These are phyloP conservation scores for Hyaloscypha bicolor DNA, from an alignment of 495 filamentous ascomycete species.

Conservation along the genomic window DNA sequence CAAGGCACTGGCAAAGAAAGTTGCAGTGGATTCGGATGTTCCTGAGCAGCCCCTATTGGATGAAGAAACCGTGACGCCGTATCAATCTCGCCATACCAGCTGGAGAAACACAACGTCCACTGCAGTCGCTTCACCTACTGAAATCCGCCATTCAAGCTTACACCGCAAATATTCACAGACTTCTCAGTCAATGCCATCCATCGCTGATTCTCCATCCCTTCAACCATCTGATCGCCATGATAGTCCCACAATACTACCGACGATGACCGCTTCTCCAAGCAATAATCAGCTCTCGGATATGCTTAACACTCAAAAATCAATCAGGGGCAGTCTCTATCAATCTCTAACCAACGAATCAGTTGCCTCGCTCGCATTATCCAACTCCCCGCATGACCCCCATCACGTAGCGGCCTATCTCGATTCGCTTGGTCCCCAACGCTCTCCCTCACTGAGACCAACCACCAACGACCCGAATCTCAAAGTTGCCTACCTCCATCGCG, in stretches of 20 bases:
- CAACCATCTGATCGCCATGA: conserved; percentile 46
- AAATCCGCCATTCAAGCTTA: conserved; percentile 10
- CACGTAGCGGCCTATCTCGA: conserved; percentile 42
- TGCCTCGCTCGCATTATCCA: conserved; percentile 45
- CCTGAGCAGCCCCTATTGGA: conserved; percentile 30
- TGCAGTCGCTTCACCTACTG: conserved; percentile 39
- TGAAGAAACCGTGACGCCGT: conserved; percentile 15
- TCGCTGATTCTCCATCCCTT: conserved; percentile 41
- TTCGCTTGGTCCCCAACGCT: conserved; percentile 40
- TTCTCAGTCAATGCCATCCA: conserved; percentile 24
- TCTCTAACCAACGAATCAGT: conserved; percentile 52
- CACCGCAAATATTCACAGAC: conserved; percentile 24
- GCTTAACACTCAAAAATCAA: conserved; percentile 52
- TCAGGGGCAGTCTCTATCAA: conserved; percentile 53
- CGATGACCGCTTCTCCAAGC: conserved; percentile 44
- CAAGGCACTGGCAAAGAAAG: conserved; percentile 10
- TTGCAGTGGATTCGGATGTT: conserved; percentile 28
- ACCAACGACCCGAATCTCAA: conserved; percentile 38
- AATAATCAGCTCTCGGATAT: conserved; percentile 54
- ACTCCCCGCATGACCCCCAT: conserved; percentile 32
- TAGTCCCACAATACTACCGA: conserved; percentile 58
- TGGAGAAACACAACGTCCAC: conserved; percentile 53
- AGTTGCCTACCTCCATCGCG: conserved; percentile 61
- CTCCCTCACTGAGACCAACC: conserved; percentile 41
- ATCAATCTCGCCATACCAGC: conserved; percentile 29